Evolutionary conservation across 1,139 yeast species (phyloP).

Genomic region (Kodamaea plutei): DNA sequence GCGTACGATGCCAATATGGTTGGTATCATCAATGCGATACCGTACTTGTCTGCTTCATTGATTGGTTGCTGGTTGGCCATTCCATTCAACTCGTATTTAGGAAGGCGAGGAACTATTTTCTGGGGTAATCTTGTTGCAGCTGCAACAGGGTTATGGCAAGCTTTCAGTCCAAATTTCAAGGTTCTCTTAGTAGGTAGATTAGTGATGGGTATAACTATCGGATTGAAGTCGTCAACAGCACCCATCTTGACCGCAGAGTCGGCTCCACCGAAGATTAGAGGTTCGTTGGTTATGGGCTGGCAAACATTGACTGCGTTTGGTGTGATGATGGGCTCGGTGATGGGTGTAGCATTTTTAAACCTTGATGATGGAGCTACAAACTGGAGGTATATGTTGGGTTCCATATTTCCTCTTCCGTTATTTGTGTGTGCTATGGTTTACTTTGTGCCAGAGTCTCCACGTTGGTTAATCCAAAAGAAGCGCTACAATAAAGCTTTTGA

Average conservation of each 20-base stretch:
- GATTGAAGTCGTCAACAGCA: constrained; percentile 28
- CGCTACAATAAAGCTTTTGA: constrained; percentile 32
- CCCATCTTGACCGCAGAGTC: constrained; percentile 24
- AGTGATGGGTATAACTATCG: constrained; percentile 32
- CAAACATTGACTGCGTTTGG: constrained; percentile 36
- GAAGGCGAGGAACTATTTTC: constrained; percentile 21
- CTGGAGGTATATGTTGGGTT: constrained; percentile 36
- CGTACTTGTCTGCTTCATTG: constrained; percentile 11
- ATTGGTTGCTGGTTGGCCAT: constrained; percentile 7
- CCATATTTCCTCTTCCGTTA: constrained; percentile 28
- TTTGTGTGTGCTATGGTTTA: constrained; percentile 11
- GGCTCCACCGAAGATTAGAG: constrained; percentile 20
- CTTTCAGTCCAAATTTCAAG: constrained; percentile 17
- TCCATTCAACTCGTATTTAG: constrained; percentile 10
- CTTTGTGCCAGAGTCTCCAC: constrained; percentile 55
- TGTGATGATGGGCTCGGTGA: constrained; percentile 29
- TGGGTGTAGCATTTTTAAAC: constrained; percentile 29
- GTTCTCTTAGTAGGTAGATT: constrained; percentile 21
- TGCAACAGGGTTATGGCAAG: constrained; percentile 21
- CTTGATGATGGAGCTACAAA: constrained; percentile 34
- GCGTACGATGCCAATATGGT: constrained; percentile 9
- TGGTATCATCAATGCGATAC: constrained; percentile 12
- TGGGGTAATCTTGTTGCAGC: constrained; percentile 19
- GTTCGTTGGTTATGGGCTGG: constrained; percentile 33
- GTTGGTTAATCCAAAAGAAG: constrained; percentile 44